phyloP scores from a whole-genome alignment of 257 asterid species.

The Echium plantagineum region DNA sequence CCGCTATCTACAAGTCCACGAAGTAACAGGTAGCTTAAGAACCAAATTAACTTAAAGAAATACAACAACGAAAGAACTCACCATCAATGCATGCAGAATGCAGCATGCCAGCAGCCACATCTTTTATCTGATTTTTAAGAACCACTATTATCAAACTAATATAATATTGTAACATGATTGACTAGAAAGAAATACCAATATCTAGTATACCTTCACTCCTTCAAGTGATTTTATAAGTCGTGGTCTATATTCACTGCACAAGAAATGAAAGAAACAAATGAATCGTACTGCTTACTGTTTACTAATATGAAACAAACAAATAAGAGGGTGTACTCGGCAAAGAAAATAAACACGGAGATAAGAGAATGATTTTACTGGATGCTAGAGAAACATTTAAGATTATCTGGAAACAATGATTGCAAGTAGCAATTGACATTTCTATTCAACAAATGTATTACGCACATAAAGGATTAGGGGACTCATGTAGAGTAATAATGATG shows the following conservation, averaged over 20 bases:
- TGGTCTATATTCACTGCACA: conserved; percentile 80
- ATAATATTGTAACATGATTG: background rate
- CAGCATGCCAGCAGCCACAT: conserved; percentile 88
- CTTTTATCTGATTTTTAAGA: conserved; percentile 47
- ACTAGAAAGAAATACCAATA: background rate
- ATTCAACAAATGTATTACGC: background rate
- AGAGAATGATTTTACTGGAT: too few relatives aligned
- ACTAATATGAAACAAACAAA: conserved; percentile 8
- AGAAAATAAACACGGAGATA: background rate
- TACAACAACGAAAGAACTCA: conserved; percentile 19
- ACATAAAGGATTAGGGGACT: background rate
- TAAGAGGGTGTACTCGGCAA: background rate
- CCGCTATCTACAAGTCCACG: conserved; percentile 55
- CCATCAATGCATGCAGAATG: conserved; percentile 86
- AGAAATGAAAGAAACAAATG: conserved; percentile 1
- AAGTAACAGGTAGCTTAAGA: background rate
- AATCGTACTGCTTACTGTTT: conserved; percentile 7
- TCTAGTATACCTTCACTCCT: conserved; percentile 62
- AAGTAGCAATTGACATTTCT: too few relatives aligned
- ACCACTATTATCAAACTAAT: conserved; percentile 11
- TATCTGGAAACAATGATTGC: too few relatives aligned
- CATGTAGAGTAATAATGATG: conserved; percentile 6
- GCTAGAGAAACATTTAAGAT: too few relatives aligned
- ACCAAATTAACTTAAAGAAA: background rate
- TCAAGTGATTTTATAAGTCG: conserved; percentile 79